Evolutionary conservation across 2,329 filamentous ascomycete genomes (phyloP).

Genomic region (Alternaria postmessia): DNA sequence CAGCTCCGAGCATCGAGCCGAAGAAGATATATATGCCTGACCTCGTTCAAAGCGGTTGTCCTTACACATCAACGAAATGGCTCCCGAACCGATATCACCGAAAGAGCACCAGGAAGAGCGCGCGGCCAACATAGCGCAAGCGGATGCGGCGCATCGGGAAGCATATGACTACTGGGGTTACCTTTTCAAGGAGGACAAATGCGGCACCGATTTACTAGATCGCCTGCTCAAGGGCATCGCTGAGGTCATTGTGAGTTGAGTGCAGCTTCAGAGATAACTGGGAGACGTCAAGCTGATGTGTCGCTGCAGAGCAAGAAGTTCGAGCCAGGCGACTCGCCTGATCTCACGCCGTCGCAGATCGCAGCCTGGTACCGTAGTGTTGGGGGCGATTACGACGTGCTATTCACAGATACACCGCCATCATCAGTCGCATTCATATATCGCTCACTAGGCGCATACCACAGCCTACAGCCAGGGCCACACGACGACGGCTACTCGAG

Average conservation of each 20-base stretch:
- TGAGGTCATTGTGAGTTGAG: conserved; percentile 54
- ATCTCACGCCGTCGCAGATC: conserved; percentile 59
- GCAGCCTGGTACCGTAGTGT: conserved; percentile 60
- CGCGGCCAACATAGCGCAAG: conserved; percentile 29
- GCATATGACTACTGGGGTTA: conserved; percentile 61
- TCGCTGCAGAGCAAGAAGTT: conserved; percentile 51
- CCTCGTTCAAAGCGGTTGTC: conserved; percentile 4
- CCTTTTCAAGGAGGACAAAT: conserved; percentile 61
- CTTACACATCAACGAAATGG: conserved; percentile 34
- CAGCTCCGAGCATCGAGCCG: conserved; percentile 26
- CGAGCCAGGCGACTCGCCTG: conserved; percentile 55
- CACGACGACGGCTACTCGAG: conserved; percentile 72
- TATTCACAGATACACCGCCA: conserved; percentile 80
- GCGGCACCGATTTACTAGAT: conserved; percentile 58
- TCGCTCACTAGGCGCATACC: conserved; percentile 87
- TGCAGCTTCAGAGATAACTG: not conserved
- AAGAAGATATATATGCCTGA: conserved; percentile 21
- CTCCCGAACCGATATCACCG: conserved; percentile 34
- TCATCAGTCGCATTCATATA: conserved; percentile 89
- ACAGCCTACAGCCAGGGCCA: conserved; percentile 77
- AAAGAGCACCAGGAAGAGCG: conserved; percentile 27
- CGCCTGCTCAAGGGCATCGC: conserved; percentile 57
- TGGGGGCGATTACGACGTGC: conserved; percentile 59
- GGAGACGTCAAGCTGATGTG: conserved; percentile 18
- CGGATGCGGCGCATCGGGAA: conserved; percentile 49